Evolutionary conservation across 805 yeast genomes (phyloP).

Genomic region (Ogataea paraovalis): DNA sequence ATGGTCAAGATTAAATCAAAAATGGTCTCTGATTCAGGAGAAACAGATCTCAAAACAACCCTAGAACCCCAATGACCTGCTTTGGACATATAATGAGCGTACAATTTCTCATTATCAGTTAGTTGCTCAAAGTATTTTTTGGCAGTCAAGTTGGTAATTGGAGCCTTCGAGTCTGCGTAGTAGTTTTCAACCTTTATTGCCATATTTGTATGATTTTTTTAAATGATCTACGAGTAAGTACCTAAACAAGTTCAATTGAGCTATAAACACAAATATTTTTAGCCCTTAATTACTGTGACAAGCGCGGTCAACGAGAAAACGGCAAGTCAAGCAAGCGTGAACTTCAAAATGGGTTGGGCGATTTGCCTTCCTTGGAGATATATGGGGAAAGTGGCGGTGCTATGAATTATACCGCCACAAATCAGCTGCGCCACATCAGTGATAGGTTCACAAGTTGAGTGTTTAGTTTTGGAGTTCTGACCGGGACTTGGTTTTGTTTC

Average conservation of each 20-base stretch:
- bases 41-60: conserved; percentile 74
- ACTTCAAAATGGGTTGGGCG: too few species aligned
- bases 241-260: too few species aligned
- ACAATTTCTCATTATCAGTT: conserved; percentile 54
- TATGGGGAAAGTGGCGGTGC: conserved; percentile 1
- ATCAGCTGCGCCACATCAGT: background rate
- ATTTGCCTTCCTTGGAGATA: background rate
- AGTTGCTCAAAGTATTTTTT: conserved; percentile 64
- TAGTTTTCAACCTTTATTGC: conserved; percentile 23
- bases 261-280: too few species aligned
- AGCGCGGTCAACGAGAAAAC: too few species aligned
- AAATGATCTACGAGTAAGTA: too few species aligned
- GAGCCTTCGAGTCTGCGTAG: conserved; percentile 61
- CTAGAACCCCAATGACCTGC: conserved; percentile 85
- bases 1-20: conserved; percentile 64
- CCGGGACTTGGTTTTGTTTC: too few species aligned
- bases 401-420: background rate
- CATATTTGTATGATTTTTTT: background rate
- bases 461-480: too few species aligned
- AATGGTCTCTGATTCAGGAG: conserved; percentile 74
- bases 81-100: conserved; percentile 79
- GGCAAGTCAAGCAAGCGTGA: too few species aligned
- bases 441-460: background rate
- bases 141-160: conserved; percentile 67
- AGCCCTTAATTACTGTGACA: too few species aligned